A percentile compares a stretch with the other conserved stretches of the same genome.
Evolutionary conservation across 83 land plant species (phyloP).

Genomic region (Picea abies): DNA sequence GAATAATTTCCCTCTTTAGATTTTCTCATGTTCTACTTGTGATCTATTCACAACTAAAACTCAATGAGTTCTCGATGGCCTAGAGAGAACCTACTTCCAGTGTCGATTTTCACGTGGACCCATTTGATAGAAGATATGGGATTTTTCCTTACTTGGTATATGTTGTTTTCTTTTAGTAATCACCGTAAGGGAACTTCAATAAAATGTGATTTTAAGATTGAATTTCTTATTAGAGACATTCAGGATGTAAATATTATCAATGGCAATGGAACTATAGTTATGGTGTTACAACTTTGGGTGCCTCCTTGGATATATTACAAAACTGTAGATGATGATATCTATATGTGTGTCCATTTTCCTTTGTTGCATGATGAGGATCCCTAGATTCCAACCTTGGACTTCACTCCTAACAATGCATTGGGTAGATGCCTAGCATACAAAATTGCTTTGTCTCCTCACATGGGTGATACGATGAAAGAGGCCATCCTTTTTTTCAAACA

Average conservation of each 20-base stretch:
- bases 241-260: slow-evolving; percentile 35
- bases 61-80: slow-evolving; percentile 47
- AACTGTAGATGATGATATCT: slow-evolving; percentile 82
- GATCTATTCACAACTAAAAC: slow-evolving; percentile 45
- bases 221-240: slow-evolving; percentile 60
- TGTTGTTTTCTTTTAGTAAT: slow-evolving; percentile 36
- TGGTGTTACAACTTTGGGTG: slow-evolving; percentile 60
- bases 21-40: slow-evolving; percentile 52
- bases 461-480: slow-evolving; percentile 42
- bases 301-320: slow-evolving; percentile 71
- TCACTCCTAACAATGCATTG: slow-evolving; percentile 60
- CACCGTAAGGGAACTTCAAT: slow-evolving; percentile 19
- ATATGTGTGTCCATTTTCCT: slow-evolving; percentile 45
- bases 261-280: slow-evolving; percentile 29
- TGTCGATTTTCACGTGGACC: slow-evolving; percentile 65
- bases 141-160: slow-evolving; percentile 46
- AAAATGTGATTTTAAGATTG: slow-evolving; percentile 74
- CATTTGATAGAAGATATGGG: slow-evolving; percentile 46
- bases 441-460: slow-evolving; percentile 54
- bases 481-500: slow-evolving; percentile 34
- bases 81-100: slow-evolving; percentile 66
- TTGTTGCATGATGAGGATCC: slow-evolving; percentile 89
- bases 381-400: slow-evolving; percentile 84
- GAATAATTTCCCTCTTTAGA: slow-evolving; percentile 33
- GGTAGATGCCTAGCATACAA: slow-evolving; percentile 64